A percentile compares a stretch with the other conserved stretches of the same genome.
Evolutionary conservation across 106 monocot genomes (phyloP).

Genomic region (Allium sativum): DNA sequence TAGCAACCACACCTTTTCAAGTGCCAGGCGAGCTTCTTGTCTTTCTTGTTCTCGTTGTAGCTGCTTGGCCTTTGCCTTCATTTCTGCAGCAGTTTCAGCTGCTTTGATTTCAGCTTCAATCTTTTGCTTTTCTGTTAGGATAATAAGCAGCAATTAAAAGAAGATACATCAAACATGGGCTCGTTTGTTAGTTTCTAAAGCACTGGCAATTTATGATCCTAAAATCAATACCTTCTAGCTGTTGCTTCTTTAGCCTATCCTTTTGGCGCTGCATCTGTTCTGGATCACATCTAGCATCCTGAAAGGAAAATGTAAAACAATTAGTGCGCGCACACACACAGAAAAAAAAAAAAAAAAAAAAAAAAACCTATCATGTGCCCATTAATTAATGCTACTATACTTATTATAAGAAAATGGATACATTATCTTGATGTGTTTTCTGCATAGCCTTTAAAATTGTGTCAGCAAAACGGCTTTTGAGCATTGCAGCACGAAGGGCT

Average conservation of each 20-base stretch:
- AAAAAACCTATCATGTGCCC: no score
- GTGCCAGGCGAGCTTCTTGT: slow-evolving; percentile 49
- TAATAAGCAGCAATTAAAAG: not conserved
- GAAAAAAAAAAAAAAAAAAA: no score
- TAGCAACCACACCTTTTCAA: slow-evolving; percentile 30
- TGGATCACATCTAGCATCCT: slow-evolving; percentile 41
- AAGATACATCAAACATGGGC: not conserved
- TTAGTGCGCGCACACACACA: not conserved
- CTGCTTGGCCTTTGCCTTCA: slow-evolving; percentile 31
- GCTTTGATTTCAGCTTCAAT: slow-evolving; percentile 51
- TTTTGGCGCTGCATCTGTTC: slow-evolving; percentile 39
- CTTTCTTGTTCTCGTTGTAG: slow-evolving; percentile 52
- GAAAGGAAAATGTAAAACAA: not conserved
- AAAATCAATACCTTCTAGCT: slow-evolving; percentile 38
- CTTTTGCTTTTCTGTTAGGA: slow-evolving; percentile 40
- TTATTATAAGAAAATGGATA: slow-evolving; percentile 9
- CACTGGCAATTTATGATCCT: not conserved
- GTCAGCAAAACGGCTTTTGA: slow-evolving; percentile 63
- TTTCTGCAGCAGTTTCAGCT: slow-evolving; percentile 22
- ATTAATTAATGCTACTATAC: not conserved
- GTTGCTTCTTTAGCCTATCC: slow-evolving; percentile 34
- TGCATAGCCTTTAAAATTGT: slow-evolving; percentile 61
- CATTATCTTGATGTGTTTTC: slow-evolving; percentile 40
- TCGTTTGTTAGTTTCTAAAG: no score
- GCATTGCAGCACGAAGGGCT: slow-evolving; percentile 48